A percentile compares a stretch with the other conserved stretches of the same genome.
Evolutionary conservation across 495 filamentous ascomycete species (phyloP).

Genomic region (Talaromyces liani): DNA sequence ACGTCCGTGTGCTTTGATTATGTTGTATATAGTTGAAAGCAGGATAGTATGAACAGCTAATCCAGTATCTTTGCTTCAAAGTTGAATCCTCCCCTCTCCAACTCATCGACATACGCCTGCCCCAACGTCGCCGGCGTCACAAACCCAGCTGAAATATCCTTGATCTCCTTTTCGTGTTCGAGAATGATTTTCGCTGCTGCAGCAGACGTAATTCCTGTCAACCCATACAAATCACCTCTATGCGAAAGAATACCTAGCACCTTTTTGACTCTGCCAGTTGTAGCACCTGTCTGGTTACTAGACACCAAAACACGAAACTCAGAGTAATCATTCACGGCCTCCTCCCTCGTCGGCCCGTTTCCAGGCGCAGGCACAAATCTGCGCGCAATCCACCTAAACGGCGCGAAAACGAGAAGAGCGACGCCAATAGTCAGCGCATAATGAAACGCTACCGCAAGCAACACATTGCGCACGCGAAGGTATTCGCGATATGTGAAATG

Average conservation of each 20-base stretch:
- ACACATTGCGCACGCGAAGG: slow-evolving; percentile 50
- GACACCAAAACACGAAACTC: slow-evolving; percentile 61
- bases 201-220: slow-evolving; percentile 60
- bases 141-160: slow-evolving; percentile 58
- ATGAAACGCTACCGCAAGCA: slow-evolving; percentile 52
- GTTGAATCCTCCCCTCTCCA: slow-evolving; percentile 55
- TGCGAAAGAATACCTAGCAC: slow-evolving; percentile 53
- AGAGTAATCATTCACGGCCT: slow-evolving; percentile 46
- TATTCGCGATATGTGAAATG: slow-evolving; percentile 68
- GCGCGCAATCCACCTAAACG: slow-evolving; percentile 45
- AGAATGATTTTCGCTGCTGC: slow-evolving; percentile 68
- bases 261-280: slow-evolving; percentile 30
- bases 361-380: slow-evolving; percentile 58
- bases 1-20: background rate
- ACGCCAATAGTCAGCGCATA: slow-evolving; percentile 43
- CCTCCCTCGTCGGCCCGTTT: slow-evolving; percentile 54
- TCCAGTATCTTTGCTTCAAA: slow-evolving; percentile 44
- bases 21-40: background rate
- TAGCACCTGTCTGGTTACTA: slow-evolving; percentile 43
- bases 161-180: slow-evolving; percentile 49
- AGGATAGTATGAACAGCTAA: slow-evolving; percentile 7
- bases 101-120: slow-evolving; percentile 63
- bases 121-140: slow-evolving; percentile 82
- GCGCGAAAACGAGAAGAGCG: slow-evolving; percentile 46
- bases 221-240: slow-evolving; percentile 56